phyloP scores from a whole-genome alignment of 306 rosid species.

The Trifolium subterraneum region DNA sequence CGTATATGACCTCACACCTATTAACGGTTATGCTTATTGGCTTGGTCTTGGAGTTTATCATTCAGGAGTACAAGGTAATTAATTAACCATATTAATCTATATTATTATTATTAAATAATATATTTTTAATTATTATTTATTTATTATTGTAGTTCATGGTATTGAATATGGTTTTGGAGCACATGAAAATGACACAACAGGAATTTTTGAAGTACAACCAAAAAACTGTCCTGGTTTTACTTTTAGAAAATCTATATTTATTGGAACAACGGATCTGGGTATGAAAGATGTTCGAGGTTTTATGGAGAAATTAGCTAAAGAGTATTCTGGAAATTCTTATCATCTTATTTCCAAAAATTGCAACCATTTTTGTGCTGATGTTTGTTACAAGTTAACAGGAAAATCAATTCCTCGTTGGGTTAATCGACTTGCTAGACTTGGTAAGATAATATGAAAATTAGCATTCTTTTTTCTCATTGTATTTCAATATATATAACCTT shows the following conservation, averaged over 20 bases:
- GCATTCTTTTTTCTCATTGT: neutral
- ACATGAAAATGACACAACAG: constrained; percentile 77
- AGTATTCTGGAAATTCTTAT: constrained; percentile 79
- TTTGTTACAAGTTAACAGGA: constrained; percentile 63
- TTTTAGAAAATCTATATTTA: constrained; percentile 77
- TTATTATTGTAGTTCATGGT: constrained; percentile 66
- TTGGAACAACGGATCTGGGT: constrained; percentile 84
- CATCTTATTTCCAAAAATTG: constrained; percentile 93
- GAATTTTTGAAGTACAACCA: constrained; percentile 94
- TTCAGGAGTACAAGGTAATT: constrained; percentile 86
- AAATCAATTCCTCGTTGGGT: constrained; percentile 94
- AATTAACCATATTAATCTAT: too few relatives aligned
- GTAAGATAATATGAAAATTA: constrained; percentile 43
- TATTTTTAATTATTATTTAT: neutral
- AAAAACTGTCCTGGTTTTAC: constrained; percentile 90
- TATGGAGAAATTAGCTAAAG: constrained; percentile 82
- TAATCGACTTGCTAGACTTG: constrained; percentile 94
- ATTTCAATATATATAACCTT: neutral
- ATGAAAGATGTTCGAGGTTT: constrained; percentile 62
- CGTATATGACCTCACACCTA: constrained; percentile 91
- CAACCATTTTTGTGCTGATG: constrained; percentile 90
- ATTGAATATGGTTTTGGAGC: constrained; percentile 97
- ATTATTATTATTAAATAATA: neutral
- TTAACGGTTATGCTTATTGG: constrained; percentile 95
- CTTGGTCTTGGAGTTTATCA: constrained; percentile 95